A percentile compares a stretch with the other conserved stretches of the same genome.
These are phyloP conservation scores for Aspergillus sclerotioniger DNA, from an alignment of 495 filamentous ascomycete species.

Conservation along the genomic window DNA sequence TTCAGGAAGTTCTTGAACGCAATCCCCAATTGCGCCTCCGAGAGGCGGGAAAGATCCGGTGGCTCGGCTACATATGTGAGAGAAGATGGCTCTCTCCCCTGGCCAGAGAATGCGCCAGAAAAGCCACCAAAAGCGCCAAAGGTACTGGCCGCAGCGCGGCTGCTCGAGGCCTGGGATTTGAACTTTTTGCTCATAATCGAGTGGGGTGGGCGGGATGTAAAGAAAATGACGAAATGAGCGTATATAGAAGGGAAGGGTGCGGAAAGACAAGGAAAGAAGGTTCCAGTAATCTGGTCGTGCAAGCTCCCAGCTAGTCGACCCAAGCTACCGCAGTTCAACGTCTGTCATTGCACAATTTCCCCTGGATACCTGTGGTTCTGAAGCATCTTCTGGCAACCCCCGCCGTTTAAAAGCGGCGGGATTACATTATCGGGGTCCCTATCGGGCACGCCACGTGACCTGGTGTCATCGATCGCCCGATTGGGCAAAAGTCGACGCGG, in stretches of 20 bases:
- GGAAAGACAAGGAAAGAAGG: background rate
- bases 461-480: constrained; percentile 40
- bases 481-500: constrained; percentile 32
- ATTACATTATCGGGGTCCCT: constrained; percentile 27
- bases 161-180: constrained; percentile 72
- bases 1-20: constrained; percentile 89
- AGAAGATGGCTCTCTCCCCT: constrained; percentile 50
- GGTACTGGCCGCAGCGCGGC: constrained; percentile 55
- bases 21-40: constrained; percentile 76
- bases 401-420: background rate
- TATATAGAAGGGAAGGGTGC: background rate
- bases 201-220: constrained; percentile 41
- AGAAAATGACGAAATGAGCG: constrained; percentile 19
- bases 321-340: background rate
- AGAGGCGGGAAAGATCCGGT: constrained; percentile 74
- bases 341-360: background rate
- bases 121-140: constrained; percentile 49
- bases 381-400: too few relatives aligned
- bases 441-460: constrained; percentile 41
- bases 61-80: constrained; percentile 86
- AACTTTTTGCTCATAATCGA: constrained; percentile 64
- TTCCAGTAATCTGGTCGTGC: background rate
- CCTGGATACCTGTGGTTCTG: background rate
- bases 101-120: constrained; percentile 45
- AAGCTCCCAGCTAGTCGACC: background rate